phyloP scores from a whole-genome alignment of 345 rosid species.

The Aquilaria yunnanensis region DNA sequence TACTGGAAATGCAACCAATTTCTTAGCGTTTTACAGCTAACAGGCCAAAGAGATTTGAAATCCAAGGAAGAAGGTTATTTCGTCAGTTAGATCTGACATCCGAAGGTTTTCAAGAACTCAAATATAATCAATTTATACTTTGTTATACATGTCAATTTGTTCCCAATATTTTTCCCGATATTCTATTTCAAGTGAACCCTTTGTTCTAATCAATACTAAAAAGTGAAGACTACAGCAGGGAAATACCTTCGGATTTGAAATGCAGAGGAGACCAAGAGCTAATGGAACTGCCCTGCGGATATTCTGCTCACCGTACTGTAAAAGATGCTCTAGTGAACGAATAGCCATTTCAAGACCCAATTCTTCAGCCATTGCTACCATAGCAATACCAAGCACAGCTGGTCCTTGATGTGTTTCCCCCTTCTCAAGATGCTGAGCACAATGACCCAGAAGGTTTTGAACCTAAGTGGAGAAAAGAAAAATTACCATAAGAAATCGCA shows the following conservation, averaged over 20 bases:
- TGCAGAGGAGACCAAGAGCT: conserved; percentile 97
- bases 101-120: background rate
- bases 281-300: conserved; percentile 87
- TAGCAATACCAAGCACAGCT: conserved; percentile 95
- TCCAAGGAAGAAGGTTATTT: too few species aligned
- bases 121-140: too few species aligned
- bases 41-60: too few species aligned
- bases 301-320: conserved; percentile 92
- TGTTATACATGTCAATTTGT: too few species aligned
- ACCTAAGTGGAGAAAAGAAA: conserved; percentile 38
- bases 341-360: conserved; percentile 96
- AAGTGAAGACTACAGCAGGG: too few species aligned
- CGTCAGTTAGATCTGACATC: conserved; percentile 1
- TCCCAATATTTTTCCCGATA: too few species aligned
- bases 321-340: conserved; percentile 86
- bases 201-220: too few species aligned
- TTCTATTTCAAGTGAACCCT: too few species aligned
- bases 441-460: conserved; percentile 83
- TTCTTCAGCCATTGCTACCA: conserved; percentile 99
- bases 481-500: conserved; percentile 6
- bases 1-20: too few species aligned
- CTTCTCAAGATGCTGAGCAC: conserved; percentile 85
- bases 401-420: conserved; percentile 90
- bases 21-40: too few species aligned
- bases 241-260: conserved; percentile 92